Evolutionary conservation across 2,329 filamentous ascomycete species (phyloP), one percentile per base, ranked within the genome.

Genomic region (Stachybotrys chlorohalonatus): DNA sequence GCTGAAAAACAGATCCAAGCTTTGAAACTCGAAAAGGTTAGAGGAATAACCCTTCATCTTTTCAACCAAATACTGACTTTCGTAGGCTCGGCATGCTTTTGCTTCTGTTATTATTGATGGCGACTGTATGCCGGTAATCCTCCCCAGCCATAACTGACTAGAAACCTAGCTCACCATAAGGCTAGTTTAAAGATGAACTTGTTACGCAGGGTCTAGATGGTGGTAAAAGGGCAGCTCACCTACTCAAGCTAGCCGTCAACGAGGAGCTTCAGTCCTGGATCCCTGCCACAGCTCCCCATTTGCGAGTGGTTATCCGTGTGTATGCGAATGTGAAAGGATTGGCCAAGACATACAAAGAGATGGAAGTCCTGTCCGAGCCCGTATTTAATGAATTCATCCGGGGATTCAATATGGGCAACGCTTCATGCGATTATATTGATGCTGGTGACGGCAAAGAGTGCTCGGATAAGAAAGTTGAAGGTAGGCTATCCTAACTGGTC

Each of bases 381-480:
- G 57, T 58, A 7, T 59, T 75, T 46, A 54, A 60, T 24, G 59
- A 63, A 2, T 75, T 75, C 55, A 64, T 73, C 13, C 69, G 68
- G 16, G 73, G 71, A 0, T 74, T 75, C 62, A 75, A 75, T 53
- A 73, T 69, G 59, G 67, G 64, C 24, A 58, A 68, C 51, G 53
- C 62, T 1, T 53, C 70, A 17, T 73, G 68, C 56, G 70, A 74
- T 46, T 73, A 69, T 54, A 64, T 74, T 30, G 71, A 75, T 61
- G 72, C 69, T 9, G 73, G 72, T 6, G 65, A 69, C 54, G 71
- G 71, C 9, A 75, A 75, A 54, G 72, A 75, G 55, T 74, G 72
- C 50, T 63, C 70, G 1, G 73, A 75, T 59, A 65, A 68, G 42
- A 75, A 74, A 53, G 58, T 75, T 16, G 67, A 68, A 66, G 71